A percentile compares a stretch with the other conserved stretches of the same genome.
phyloP scores from a whole-genome alignment of 139 green algal genomes.

The Chlamydomonas incerta region DNA sequence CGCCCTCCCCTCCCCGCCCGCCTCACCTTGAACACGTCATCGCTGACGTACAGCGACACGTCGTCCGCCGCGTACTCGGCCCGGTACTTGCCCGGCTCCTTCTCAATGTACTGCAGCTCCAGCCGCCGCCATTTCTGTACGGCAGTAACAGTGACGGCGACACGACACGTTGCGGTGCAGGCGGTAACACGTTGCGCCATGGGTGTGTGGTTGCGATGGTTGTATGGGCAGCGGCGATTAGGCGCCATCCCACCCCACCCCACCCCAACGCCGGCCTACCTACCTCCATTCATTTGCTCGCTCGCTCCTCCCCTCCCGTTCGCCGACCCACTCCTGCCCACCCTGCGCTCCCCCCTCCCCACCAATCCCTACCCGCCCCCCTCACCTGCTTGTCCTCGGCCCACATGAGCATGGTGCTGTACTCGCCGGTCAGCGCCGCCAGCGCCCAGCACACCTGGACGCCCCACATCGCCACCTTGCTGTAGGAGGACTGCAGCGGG shows the following conservation, averaged over 20 bases:
- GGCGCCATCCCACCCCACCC: too few species aligned
- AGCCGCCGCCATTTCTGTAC: slow-evolving; percentile 26
- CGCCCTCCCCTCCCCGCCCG: too few species aligned
- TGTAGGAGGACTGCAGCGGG: slow-evolving; percentile 27
- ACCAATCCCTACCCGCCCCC: not conserved
- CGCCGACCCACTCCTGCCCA: too few species aligned
- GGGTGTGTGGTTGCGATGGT: not conserved
- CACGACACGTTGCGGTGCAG: too few species aligned
- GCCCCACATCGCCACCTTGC: slow-evolving; percentile 34
- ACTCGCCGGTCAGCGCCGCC: slow-evolving; percentile 27
- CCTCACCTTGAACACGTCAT: slow-evolving; percentile 26
- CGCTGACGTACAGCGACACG: not conserved
- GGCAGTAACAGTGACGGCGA: too few species aligned
- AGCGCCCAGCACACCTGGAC: slow-evolving; percentile 42
- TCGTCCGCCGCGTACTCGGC: slow-evolving; percentile 26
- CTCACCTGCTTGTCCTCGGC: slow-evolving; percentile 9
- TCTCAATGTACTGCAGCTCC: slow-evolving; percentile 28
- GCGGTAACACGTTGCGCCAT: too few species aligned
- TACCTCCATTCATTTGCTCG: too few species aligned
- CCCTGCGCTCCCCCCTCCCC: too few species aligned
- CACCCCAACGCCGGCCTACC: too few species aligned
- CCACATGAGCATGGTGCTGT: slow-evolving; percentile 37
- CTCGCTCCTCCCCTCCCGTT: too few species aligned
- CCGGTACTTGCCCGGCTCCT: slow-evolving; percentile 34
- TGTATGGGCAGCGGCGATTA: too few species aligned